Evolutionary conservation across 2,329 filamentous ascomycete genomes (phyloP).

Genomic region (Cladosporium colombiae): DNA sequence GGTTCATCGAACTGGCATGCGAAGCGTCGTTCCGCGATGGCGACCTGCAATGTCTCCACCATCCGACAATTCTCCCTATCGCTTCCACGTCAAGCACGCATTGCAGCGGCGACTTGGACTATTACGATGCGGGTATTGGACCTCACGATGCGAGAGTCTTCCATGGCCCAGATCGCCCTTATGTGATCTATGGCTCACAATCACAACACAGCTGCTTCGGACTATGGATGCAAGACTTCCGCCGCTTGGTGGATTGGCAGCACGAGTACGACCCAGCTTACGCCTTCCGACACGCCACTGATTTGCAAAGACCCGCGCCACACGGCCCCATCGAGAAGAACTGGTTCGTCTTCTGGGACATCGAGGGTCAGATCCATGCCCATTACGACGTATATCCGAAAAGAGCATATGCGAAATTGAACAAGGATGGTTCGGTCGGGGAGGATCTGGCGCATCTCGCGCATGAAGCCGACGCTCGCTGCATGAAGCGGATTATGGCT

Average conservation of each 20-base stretch:
- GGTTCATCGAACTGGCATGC: conserved; percentile 53
- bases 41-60: conserved; percentile 45
- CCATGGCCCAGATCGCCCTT: conserved; percentile 54
- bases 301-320: conserved; percentile 54
- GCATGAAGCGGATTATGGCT: conserved; percentile 46
- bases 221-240: conserved; percentile 58
- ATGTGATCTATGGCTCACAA: conserved; percentile 58
- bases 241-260: conserved; percentile 46
- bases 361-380: conserved; percentile 46
- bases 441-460: conserved; percentile 48
- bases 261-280: neutral
- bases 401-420: conserved; percentile 53
- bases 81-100: conserved; percentile 44
- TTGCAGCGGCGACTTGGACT: conserved; percentile 42
- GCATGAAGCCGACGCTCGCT: conserved; percentile 44
- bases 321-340: conserved; percentile 59
- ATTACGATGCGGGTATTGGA: conserved; percentile 50
- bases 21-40: conserved; percentile 50
- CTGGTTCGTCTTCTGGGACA: conserved; percentile 64
- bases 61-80: conserved; percentile 49
- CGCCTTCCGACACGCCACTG: conserved; percentile 48
- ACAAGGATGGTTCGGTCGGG: conserved; percentile 49
- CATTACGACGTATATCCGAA: conserved; percentile 57
- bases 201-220: conserved; percentile 58
- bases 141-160: conserved; percentile 62